Evolutionary conservation across 352 stramenopile species (phyloP), one percentile per base, ranked within the genome.

Genomic region (Globisporangium yorkense): DNA sequence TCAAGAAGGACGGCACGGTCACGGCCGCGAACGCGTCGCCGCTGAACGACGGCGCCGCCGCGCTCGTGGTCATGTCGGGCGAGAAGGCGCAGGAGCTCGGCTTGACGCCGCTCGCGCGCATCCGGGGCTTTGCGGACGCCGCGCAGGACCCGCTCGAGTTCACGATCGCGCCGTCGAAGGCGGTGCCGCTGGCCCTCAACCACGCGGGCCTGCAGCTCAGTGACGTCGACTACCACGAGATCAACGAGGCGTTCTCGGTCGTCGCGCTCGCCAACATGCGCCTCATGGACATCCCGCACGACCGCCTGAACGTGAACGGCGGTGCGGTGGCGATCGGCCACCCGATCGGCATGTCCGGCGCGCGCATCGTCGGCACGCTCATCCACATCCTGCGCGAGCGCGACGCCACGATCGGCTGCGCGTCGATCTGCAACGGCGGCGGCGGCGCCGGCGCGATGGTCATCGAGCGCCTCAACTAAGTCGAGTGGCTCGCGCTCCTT

Each of bases 221-320:
- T 33, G 97, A 99, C 72, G 84, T 99, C 21, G 96, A 99, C 55
- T 99, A 96, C 75, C 92, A 98, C 70, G 97, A 99, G 81, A 98
- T 99, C 70, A 99, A 99, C 74, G 97, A 99, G 71, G 97, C 97
- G 20, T 99, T 99, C 72, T 91, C 94, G 13, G 96, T 99, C 29
- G 97, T 99, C 20, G 83, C 92, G 5, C 71, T 99, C 31, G 95
- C 89, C 31, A 99, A 99, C 75, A 97, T 96, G 74, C 76, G 92
- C 45, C 71, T 98, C 41, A 79, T 99, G 67, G 87, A 96, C 68
- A 71, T 99, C 24, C 87, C 97, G 70, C 77, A 84, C 54, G 71
- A 85, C 59, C 91, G 80, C 47, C 76, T 99, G 0, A 99, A 99
- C 81, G 91, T 98, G 13, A 97, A 98, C 69, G 97, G 97, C 44